phyloP scores from a whole-genome alignment of 352 stramenopile genomes.

The Phytophthora gonapodyides region DNA sequence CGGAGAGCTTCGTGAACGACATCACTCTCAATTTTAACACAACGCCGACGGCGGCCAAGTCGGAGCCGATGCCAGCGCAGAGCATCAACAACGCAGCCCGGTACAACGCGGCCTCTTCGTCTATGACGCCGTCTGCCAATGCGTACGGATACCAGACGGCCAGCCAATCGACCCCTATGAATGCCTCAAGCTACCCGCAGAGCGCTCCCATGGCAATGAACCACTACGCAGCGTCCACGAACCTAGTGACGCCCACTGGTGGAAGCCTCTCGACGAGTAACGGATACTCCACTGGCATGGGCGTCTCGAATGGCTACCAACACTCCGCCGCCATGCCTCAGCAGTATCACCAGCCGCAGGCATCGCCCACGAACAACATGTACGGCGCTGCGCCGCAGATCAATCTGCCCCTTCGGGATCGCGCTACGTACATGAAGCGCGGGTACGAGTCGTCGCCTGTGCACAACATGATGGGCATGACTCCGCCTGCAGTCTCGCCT shows the following conservation, averaged over 20 bases:
- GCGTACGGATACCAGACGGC: constrained; percentile 41
- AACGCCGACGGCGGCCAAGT: constrained; percentile 20
- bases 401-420: constrained; percentile 64
- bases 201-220: constrained; percentile 41
- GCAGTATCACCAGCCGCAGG: constrained; percentile 46
- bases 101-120: constrained; percentile 19
- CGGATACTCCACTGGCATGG: constrained; percentile 32
- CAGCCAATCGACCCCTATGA: constrained; percentile 25
- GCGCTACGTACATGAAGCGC: constrained; percentile 57
- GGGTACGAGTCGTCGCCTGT: constrained; percentile 40
- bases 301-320: constrained; percentile 28
- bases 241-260: constrained; percentile 19
- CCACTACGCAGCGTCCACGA: constrained; percentile 27
- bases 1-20: constrained; percentile 78
- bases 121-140: constrained; percentile 23
- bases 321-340: constrained; percentile 31
- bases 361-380: constrained; percentile 41
- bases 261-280: constrained; percentile 24
- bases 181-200: constrained; percentile 29
- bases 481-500: constrained; percentile 30
- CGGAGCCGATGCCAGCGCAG: constrained; percentile 25
- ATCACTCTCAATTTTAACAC: constrained; percentile 63
- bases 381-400: constrained; percentile 47
- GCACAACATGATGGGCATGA: constrained; percentile 40
- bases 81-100: constrained; percentile 22